A percentile compares a stretch with the other conserved stretches of the same genome.
Evolutionary conservation across 2,329 filamentous ascomycete genomes (phyloP).

Genomic region (Ceratocystis variospora): DNA sequence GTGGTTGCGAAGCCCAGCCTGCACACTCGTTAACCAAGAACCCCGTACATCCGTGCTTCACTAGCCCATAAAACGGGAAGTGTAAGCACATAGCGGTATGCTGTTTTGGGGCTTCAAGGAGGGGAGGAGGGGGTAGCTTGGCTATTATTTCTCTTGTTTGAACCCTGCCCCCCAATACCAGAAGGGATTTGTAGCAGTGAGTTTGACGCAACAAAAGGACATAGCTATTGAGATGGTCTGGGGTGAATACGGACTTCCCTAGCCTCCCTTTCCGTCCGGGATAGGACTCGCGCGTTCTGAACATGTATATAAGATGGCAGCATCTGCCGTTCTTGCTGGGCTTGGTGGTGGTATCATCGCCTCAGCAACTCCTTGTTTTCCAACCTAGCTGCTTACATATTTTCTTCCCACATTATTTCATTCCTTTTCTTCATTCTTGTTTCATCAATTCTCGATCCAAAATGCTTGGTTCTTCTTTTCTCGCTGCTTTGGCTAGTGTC

Average conservation of each 20-base stretch:
- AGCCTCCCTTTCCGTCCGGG: neutral
- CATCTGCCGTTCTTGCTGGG: neutral
- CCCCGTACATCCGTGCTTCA: neutral
- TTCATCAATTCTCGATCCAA: neutral
- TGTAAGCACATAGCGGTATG: neutral
- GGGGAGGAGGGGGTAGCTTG: neutral
- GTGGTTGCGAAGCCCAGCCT: neutral
- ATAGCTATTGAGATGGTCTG: neutral
- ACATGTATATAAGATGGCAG: neutral
- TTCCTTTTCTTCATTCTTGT: neutral
- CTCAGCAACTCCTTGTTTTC: neutral
- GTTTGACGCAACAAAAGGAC: neutral
- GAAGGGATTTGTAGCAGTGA: neutral
- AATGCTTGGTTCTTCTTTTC: slow-evolving; percentile 11
- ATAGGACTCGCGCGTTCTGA: neutral
- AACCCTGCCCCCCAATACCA: neutral
- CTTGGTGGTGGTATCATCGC: neutral
- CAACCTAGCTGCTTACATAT: neutral
- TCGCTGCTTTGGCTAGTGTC: slow-evolving; percentile 7
- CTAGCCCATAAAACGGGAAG: neutral
- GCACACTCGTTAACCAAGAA: neutral
- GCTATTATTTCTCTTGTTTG: neutral
- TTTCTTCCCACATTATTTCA: neutral
- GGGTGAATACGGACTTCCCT: neutral
- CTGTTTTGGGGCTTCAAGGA: neutral